Base-by-base conservation (phyloP, 2,329 filamentous ascomycete genomes). In the Alternaria sp. region DNA sequence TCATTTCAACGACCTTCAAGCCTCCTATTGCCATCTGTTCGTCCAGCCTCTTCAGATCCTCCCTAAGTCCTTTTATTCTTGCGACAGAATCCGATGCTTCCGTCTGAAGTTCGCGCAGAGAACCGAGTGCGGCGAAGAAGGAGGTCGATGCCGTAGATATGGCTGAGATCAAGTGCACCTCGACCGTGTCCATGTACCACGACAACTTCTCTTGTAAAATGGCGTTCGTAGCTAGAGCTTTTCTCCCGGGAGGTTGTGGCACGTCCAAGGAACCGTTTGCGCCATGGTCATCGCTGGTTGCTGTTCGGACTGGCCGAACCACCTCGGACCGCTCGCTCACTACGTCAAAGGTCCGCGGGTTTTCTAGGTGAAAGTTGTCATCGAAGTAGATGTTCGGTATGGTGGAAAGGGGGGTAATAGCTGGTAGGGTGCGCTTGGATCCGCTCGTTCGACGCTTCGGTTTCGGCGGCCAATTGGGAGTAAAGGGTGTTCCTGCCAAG, bases 171-270 rank as follows among this genome's bases (percentile, higher is more conserved):
- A 99, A 84, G 76, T 99, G 95, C 56, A 99, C 93, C 77, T 99
- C 95, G 22, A 99, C 93, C 0, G 95, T 99, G 77, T 99, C 95
- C 93, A 99, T 97, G 78, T 99, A 99, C 95, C 95, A 99, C 0
- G 95, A 98, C 12, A 99, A 84, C 79, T 99, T 99, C 79, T 99
- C 95, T 77, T 99, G 95, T 36, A 99, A 79, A 60, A 99, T 99
- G 0, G 95, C 95, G 79, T 99, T 99, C 0, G 94, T 97, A 8
- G 94, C 94, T 28, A 99, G 83, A 1, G 92, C 92, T 77, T 97
- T 98, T 62, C 94, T 87, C 9, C 84, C 84, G 12, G 81, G 79
- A 18, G 80, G 77, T 44, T 82, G 76, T 8, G 91, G 89, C 11
- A 85, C 85, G 22, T 85, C 80, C 0, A 85, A 81, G 52, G 82